Conservation (phyloP, 345 rosid genomes). For the Gossypium longicalyx region DNA sequence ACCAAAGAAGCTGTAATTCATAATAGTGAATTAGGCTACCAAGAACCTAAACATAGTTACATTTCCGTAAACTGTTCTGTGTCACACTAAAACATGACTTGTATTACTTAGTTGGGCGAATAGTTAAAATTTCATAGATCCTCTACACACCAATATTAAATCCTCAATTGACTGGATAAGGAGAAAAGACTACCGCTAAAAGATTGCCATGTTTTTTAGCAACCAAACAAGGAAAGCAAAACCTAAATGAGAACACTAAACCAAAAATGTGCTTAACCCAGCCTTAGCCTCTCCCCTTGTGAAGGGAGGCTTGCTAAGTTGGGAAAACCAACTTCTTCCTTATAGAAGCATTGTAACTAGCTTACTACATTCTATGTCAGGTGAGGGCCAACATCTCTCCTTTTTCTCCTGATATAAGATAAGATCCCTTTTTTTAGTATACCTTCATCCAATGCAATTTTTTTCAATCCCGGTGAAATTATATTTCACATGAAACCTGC, state of each 20-base stretch:
- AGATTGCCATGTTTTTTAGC: neutral
- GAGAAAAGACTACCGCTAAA: neutral
- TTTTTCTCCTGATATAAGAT: neutral
- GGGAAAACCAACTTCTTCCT: neutral
- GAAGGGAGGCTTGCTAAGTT: neutral
- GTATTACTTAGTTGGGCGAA: neutral
- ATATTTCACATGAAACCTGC: neutral
- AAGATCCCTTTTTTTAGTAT: neutral
- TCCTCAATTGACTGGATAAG: neutral
- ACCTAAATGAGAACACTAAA: neutral
- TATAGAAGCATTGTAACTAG: neutral
- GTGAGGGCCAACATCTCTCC: neutral
- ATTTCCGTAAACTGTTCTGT: neutral
- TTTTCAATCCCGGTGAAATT: neutral
- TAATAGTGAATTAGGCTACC: constrained; percentile 2
- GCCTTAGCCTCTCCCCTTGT: neutral
- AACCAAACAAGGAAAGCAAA: constrained; percentile 2
- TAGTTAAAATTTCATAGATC: neutral
- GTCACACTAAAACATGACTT: neutral
- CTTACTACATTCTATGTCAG: neutral
- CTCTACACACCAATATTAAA: neutral
- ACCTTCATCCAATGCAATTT: neutral
- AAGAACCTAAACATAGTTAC: neutral
- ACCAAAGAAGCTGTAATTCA: neutral
- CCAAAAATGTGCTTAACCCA: neutral